Base-by-base conservation (phyloP, 129 eudicot genomes). In the Flaveria trinervia region DNA sequence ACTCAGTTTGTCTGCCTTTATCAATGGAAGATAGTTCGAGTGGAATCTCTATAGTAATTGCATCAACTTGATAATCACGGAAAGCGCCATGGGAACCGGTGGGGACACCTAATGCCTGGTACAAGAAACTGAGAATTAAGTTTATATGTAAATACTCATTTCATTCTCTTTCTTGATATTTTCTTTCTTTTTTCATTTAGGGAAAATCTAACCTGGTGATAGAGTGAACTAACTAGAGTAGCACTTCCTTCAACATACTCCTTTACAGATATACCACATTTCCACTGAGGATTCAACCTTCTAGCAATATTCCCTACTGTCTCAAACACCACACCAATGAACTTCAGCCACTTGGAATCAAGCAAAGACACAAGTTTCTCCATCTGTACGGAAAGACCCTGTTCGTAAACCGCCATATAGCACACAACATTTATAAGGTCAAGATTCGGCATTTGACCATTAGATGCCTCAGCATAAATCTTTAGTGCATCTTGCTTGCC, bases 11-110 rank as follows among this genome's bases (percentile, higher is more conserved):
- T 80, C 82, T 78, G 81, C 50, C 81, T 17, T 28, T 81, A 50
- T 79, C 56, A 73, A 70, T 81, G 9, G 84, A 80, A 52, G 89
- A 81, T 9, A 62, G 70, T 75, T 67, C 84, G n/a, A 87, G 81
- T 73, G 93, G 85, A 69, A 94, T 73, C 81, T 85, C 92, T 85
- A 95, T 73, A 45, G 99, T 95, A 52, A 95, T 82, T 20, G 99
- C 96, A 80, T 95, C 99, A 83, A 95, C 84, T 84, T 95, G 99
- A 87, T 95, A 95, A 92, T 95, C 97, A 59, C 97, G 96, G 60
- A 95, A 95, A 81, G 97, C 97, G 46, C 96, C 99, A 85, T 95
- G 99, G 39, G 97, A 84, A 75, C 99, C 99, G 4, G 97, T 95
- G 36, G 99, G 99, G 83, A 95, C 77, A 69, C 99, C 99, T 68